Conservation (phyloP, 495 filamentous ascomycete genomes). For the Hypoxylon fuscum region DNA sequence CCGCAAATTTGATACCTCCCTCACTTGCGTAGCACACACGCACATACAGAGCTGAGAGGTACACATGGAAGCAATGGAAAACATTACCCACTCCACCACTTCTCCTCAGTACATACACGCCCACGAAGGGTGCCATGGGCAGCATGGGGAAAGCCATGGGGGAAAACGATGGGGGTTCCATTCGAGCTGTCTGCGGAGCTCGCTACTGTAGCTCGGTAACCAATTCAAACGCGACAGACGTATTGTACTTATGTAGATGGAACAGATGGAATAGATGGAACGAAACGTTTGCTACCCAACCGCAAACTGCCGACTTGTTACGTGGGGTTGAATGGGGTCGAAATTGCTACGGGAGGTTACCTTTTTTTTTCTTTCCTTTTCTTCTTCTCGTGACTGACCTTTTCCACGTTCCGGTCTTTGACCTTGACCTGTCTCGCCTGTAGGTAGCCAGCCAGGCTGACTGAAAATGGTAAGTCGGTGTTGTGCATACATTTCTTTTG, state of each 20-base stretch:
- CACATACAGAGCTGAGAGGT: no score
- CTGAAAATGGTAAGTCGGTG: constrained; percentile 2
- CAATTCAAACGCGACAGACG: constrained; percentile 34
- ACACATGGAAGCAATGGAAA: no score
- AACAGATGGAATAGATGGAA: constrained; percentile 19
- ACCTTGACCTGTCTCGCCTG: no score
- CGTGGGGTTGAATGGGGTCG: constrained; percentile 24
- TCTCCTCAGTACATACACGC: no score
- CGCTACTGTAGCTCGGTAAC: constrained; percentile 38
- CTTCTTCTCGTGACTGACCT: not conserved
- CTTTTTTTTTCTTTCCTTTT: not conserved
- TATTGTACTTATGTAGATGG: constrained; percentile 21
- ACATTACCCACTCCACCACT: no score
- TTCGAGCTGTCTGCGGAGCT: constrained; percentile 17
- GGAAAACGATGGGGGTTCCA: constrained; percentile 11
- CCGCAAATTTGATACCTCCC: constrained; percentile 28
- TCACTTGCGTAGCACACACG: constrained; percentile 2
- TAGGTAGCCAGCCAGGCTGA: constrained; percentile 3
- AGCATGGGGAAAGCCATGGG: not conserved
- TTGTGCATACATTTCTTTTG: not conserved
- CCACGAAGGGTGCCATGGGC: not conserved
- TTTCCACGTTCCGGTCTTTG: no score
- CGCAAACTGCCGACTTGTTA: constrained; percentile 35
- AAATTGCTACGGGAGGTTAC: not conserved
- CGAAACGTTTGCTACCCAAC: constrained; percentile 38